Base-by-base conservation (phyloP, 1,139 yeast genomes). In the Taphrina wiesneri region DNA sequence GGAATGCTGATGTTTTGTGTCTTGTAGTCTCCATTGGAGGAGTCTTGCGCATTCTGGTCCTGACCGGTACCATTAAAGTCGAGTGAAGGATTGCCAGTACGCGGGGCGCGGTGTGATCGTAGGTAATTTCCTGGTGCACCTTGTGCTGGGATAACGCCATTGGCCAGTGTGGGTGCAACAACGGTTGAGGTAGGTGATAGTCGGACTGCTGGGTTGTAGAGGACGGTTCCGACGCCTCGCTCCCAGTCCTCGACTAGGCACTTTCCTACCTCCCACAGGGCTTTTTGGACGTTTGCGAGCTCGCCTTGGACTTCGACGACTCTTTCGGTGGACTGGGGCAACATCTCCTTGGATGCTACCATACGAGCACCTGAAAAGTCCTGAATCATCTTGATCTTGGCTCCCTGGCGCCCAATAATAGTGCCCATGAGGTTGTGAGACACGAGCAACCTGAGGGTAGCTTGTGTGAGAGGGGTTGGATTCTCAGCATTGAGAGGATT, bases 371-470 rank as follows among this genome's bases (percentile, higher is more conserved):
- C 80, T 75, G 80, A 86, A 56, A 78, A 79, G 68, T 85, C 86
- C 77, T 90, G 96, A 70, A 91, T 84, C 67, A 86, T 83, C 78
- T 90, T 92, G 74, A 91, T 91, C 75, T 93, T 83, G 41, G 82
- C 80, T 62, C 97, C 97, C 71, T 84, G 89, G 67, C 89, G 85
- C 61, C 97, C 97, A 75, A 91, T 91, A 66, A 91, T 83, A 11
- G 96, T 86, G 53, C 97, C 97, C 86, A 91, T 87, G 77, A 90
- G 96, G 69, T 87, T 82, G 77, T 91, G 91, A 57, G 96, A 92
- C 69, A 91, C 82, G 69, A 92, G 80, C 64, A 91, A 79, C 73
- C 97, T 82, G 72, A 90, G 77, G 51, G 85, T 81, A 32, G 64
- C 88, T 81, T 21, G 77, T n/a, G 56, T 28, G 11, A 43, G 43